phyloP scores from a whole-genome alignment of 768 basidiomycete genomes.

The Tylopilus sp. region DNA sequence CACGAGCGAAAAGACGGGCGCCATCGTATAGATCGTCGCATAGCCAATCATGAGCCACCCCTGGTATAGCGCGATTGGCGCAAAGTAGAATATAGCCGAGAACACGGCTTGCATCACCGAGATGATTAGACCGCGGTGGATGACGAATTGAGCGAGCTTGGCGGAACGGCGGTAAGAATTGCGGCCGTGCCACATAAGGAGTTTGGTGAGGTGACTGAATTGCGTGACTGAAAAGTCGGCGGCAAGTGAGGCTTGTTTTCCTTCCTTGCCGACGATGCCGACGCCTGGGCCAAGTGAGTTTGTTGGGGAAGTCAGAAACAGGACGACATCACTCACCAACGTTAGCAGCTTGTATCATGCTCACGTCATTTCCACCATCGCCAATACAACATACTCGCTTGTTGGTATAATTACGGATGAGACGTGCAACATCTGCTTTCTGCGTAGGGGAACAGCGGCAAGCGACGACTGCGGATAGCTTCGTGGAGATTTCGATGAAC shows the following conservation, averaged over 20 bases:
- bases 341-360: slow-evolving; percentile 99
- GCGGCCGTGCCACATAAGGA: slow-evolving; percentile 97
- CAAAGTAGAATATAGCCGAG: slow-evolving; percentile 89
- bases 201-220: slow-evolving; percentile 92
- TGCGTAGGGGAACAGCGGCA: slow-evolving; percentile 99
- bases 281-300: slow-evolving; percentile 55
- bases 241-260: slow-evolving; percentile 97
- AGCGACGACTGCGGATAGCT: slow-evolving; percentile 93
- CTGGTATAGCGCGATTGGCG: slow-evolving; percentile 95
- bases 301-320: neutral
- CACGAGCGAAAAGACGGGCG: slow-evolving; percentile 95
- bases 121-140: slow-evolving; percentile 95
- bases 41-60: slow-evolving; percentile 98
- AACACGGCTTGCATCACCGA: slow-evolving; percentile 98
- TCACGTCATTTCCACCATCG: slow-evolving; percentile 98
- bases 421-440: slow-evolving; percentile 94
- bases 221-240: slow-evolving; percentile 98
- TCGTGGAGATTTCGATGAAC: slow-evolving; percentile 95
- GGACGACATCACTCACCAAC: slow-evolving; percentile 61
- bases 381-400: slow-evolving; percentile 99
- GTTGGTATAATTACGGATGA: slow-evolving; percentile 86
- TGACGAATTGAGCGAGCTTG: slow-evolving; percentile 97
- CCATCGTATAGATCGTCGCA: slow-evolving; percentile 96
- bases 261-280: slow-evolving; percentile 98
- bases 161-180: slow-evolving; percentile 98